These are phyloP conservation scores for Penicillium canescens DNA, from an alignment of 495 filamentous ascomycete genomes.

Conservation along the genomic window DNA sequence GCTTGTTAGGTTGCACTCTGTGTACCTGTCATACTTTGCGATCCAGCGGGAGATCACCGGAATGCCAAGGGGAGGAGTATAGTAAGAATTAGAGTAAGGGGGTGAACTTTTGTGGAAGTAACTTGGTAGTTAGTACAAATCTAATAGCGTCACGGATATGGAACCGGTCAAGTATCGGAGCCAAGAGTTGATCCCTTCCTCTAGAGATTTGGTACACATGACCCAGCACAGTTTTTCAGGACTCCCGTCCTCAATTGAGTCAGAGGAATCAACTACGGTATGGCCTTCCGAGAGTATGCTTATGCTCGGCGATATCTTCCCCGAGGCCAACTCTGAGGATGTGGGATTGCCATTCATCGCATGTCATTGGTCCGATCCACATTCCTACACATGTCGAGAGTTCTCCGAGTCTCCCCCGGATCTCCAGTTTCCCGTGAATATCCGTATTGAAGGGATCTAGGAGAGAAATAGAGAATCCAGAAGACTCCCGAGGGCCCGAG, in stretches of 20 bases:
- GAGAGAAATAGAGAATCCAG: background rate
- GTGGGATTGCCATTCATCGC: background rate
- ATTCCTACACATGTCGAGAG: slow-evolving; percentile 16
- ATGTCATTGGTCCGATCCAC: slow-evolving; percentile 8
- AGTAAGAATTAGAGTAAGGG: background rate
- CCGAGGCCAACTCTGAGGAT: slow-evolving; percentile 15
- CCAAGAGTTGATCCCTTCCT: slow-evolving; percentile 26
- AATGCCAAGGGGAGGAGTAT: background rate
- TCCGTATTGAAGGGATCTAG: slow-evolving; percentile 8
- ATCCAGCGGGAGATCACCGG: slow-evolving; percentile 10
- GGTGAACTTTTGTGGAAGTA: background rate
- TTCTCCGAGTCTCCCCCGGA: slow-evolving; percentile 31
- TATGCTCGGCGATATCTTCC: slow-evolving; percentile 13
- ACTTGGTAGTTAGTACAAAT: background rate
- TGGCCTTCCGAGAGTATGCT: background rate
- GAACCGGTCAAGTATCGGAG: slow-evolving; percentile 9
- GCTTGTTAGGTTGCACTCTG: slow-evolving; percentile 1
- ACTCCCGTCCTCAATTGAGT: background rate
- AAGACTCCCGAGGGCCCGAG: slow-evolving; percentile 25
- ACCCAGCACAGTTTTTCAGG: slow-evolving; percentile 13
- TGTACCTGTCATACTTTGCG: slow-evolving; percentile 7
- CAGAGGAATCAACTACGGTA: slow-evolving; percentile 1
- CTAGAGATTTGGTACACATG: slow-evolving; percentile 26
- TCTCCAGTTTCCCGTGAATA: slow-evolving; percentile 24
- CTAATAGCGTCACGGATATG: slow-evolving; percentile 8